Evolutionary conservation across 495 filamentous ascomycete genomes (phyloP).

Genomic region (Penicillium malachiteum): DNA sequence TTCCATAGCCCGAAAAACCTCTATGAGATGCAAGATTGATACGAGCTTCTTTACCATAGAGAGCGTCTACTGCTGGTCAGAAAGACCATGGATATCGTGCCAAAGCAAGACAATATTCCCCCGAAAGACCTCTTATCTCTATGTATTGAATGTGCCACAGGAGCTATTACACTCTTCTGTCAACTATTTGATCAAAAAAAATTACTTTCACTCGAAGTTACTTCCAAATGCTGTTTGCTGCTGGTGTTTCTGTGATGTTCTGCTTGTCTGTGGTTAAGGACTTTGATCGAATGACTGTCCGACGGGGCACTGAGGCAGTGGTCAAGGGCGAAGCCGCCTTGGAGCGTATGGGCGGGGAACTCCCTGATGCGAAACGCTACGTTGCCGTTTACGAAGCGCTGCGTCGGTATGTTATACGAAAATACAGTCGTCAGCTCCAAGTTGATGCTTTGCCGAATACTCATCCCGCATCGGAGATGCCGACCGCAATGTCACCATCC

Average conservation of each 20-base stretch:
- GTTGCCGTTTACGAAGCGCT: slow-evolving; percentile 29
- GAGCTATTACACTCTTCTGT: slow-evolving; percentile 22
- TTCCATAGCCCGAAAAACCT: slow-evolving; percentile 18
- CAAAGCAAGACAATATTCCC: slow-evolving; percentile 18
- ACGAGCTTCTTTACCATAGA: slow-evolving; percentile 24
- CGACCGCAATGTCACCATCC: background rate
- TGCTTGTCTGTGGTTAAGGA: slow-evolving; percentile 23
- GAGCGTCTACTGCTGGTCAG: slow-evolving; percentile 22
- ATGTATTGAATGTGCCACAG: slow-evolving; percentile 20
- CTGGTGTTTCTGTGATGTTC: slow-evolving; percentile 28
- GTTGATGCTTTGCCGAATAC: background rate
- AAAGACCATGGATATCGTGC: slow-evolving; percentile 29
- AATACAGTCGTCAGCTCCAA: slow-evolving; percentile 14
- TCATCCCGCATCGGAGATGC: background rate
- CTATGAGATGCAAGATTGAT: slow-evolving; percentile 30
- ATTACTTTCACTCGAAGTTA: slow-evolving; percentile 32
- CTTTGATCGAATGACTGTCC: slow-evolving; percentile 8
- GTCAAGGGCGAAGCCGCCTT: slow-evolving; percentile 10
- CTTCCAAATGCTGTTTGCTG: slow-evolving; percentile 30
- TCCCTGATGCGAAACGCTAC: slow-evolving; percentile 27
- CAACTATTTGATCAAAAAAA: slow-evolving; percentile 18
- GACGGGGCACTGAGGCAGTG: slow-evolving; percentile 17
- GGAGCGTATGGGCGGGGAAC: slow-evolving; percentile 18
- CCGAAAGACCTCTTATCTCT: slow-evolving; percentile 22
- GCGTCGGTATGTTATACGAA: slow-evolving; percentile 16